Conservation (phyloP, 2,329 filamentous ascomycete genomes). For the Acrocalymma vagum region DNA sequence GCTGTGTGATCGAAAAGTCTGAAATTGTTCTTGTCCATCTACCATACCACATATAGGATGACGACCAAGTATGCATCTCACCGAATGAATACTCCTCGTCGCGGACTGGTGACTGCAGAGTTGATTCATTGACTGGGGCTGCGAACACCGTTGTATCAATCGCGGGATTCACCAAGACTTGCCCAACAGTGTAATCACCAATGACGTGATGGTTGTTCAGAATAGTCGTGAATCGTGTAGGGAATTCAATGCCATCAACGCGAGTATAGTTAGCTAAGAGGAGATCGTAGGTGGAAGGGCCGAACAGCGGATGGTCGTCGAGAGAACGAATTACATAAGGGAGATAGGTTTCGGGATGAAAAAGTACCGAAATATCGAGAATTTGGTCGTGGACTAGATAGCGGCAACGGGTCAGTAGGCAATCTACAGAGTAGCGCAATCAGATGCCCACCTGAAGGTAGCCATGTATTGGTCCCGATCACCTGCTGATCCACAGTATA, state of each 20-base stretch:
- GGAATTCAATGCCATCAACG: slow-evolving; percentile 3
- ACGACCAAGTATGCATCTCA: background rate
- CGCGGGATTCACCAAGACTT: background rate
- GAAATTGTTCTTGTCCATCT: background rate
- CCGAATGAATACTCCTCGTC: background rate
- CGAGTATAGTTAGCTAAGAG: background rate
- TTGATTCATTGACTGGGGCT: no score
- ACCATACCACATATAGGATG: background rate
- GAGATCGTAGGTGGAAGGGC: slow-evolving; percentile 5
- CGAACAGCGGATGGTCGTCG: slow-evolving; percentile 5
- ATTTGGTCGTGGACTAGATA: no score
- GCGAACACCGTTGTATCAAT: no score
- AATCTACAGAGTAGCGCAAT: no score
- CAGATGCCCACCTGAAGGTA: no score
- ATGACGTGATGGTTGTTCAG: background rate
- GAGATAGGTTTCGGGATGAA: slow-evolving; percentile 5
- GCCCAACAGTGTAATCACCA: background rate
- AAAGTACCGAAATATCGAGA: slow-evolving; percentile 4
- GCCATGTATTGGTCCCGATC: no score
- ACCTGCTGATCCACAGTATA: no score
- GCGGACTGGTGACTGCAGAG: background rate
- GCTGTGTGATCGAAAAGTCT: background rate
- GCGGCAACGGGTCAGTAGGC: no score
- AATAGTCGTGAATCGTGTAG: slow-evolving; percentile 1
- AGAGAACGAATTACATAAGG: slow-evolving; percentile 5